These are phyloP conservation scores for Botrytis hyacinthi DNA, from an alignment of 2,329 filamentous ascomycete genomes.

Conservation along the genomic window DNA sequence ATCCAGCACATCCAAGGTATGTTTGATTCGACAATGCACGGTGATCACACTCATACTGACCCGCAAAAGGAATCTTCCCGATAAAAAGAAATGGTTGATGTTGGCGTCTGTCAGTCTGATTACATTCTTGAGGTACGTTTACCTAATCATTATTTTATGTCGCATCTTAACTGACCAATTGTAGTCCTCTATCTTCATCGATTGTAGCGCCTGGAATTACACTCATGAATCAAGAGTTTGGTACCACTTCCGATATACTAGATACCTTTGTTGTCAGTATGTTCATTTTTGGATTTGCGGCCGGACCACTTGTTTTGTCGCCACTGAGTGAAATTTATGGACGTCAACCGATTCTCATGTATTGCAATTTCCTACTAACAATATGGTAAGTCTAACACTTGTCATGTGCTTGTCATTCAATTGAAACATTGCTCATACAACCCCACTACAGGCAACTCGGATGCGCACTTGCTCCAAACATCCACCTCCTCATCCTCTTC, in stretches of 20 bases:
- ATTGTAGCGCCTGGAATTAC: conserved; percentile 46
- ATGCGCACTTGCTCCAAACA: conserved; percentile 49
- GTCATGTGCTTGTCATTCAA: conserved; percentile 54
- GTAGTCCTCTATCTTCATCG: conserved; percentile 39
- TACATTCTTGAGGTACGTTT: conserved; percentile 23
- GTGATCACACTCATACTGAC: not conserved
- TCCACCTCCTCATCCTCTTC: conserved; percentile 53
- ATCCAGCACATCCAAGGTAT: conserved; percentile 24
- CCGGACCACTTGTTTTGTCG: conserved; percentile 57
- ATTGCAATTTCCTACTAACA: conserved; percentile 45
- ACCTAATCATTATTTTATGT: not conserved
- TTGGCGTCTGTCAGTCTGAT: conserved; percentile 19
- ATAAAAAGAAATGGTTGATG: conserved; percentile 21
- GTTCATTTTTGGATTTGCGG: conserved; percentile 57
- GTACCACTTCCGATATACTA: conserved; percentile 24
- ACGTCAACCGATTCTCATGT: conserved; percentile 51
- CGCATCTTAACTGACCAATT: conserved; percentile 18
- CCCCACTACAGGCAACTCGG: conserved; percentile 45
- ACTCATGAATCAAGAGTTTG: conserved; percentile 27
- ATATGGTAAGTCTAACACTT: conserved; percentile 35
- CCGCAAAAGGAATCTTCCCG: conserved; percentile 12
- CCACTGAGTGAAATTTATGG: conserved; percentile 65
- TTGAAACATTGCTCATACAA: conserved; percentile 43
- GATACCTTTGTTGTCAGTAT: conserved; percentile 41
- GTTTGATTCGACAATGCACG: not conserved